Conservation (phyloP, 495 filamentous ascomycete species). For the Daldinia bambusicola region DNA sequence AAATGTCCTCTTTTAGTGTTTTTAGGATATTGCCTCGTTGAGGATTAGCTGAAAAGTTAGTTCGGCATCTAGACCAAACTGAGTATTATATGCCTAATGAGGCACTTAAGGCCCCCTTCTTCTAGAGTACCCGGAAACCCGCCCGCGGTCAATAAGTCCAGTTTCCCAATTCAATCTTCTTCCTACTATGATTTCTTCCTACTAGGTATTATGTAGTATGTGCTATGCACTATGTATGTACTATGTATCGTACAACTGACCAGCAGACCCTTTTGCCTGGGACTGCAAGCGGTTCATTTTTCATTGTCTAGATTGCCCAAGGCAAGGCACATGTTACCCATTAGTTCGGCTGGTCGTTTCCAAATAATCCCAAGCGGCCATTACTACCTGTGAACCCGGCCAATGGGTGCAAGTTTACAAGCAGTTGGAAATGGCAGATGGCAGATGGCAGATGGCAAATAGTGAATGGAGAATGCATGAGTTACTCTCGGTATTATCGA, state of each 20-base stretch:
- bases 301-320: constrained; percentile 25
- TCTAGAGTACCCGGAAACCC: constrained; percentile 36
- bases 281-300: constrained; percentile 40
- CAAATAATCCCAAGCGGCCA: constrained; percentile 31
- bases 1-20: constrained; percentile 41
- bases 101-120: constrained; percentile 42
- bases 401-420: not conserved
- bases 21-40: constrained; percentile 1
- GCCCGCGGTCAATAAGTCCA: constrained; percentile 48
- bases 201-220: no score
- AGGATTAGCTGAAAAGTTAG: constrained; percentile 31
- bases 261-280: constrained; percentile 43
- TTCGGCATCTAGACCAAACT: constrained; percentile 24
- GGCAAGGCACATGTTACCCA: constrained; percentile 41
- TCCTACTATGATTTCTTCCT: not conserved
- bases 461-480: not conserved
- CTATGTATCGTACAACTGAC: constrained; percentile 23
- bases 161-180: constrained; percentile 41
- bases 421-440: not conserved
- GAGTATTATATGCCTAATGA: constrained; percentile 45
- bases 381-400: constrained; percentile 8
- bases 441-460: not conserved
- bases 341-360: constrained; percentile 29
- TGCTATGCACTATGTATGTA: no score
- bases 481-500: not conserved